Evolutionary conservation across 768 basidiomycete genomes (phyloP).

Genomic region (Terana coerulea): DNA sequence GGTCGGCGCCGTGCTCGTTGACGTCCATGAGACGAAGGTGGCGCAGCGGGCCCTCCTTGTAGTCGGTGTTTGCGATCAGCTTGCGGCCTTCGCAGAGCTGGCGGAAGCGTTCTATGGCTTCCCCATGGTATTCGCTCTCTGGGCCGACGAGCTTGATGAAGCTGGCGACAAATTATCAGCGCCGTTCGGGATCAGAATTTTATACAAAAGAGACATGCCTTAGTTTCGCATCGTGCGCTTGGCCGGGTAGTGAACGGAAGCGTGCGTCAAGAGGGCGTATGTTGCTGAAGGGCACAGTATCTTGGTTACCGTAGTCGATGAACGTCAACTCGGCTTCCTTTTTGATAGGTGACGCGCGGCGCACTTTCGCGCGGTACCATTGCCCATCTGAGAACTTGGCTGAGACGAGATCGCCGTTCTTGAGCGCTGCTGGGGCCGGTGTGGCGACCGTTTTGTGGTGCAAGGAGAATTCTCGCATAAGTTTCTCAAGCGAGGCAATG

Average conservation of each 20-base stretch:
- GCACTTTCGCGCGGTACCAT: conserved; percentile 96
- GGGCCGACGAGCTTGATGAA: conserved; percentile 81
- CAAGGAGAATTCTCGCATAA: conserved; percentile 91
- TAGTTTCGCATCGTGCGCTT: conserved; percentile 92
- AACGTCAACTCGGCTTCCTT: conserved; percentile 94
- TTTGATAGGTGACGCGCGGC: conserved; percentile 70
- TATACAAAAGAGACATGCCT: conserved; percentile 44
- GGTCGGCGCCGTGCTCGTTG: conserved; percentile 50
- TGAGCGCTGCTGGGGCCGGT: conserved; percentile 72
- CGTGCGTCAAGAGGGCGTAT: conserved; percentile 87
- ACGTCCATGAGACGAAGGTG: conserved; percentile 91
- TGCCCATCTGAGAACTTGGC: conserved; percentile 92
- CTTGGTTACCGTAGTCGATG: conserved; percentile 95
- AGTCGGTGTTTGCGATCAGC: conserved; percentile 93
- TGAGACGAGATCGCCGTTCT: conserved; percentile 85
- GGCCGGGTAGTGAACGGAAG: conserved; percentile 87
- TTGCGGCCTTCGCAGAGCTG: conserved; percentile 87
- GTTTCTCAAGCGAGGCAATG: conserved; percentile 85
- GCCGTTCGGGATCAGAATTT: not conserved
- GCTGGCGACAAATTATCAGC: conserved; percentile 35
- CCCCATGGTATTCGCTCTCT: conserved; percentile 83
- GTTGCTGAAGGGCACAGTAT: conserved; percentile 75
- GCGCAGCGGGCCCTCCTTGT: conserved; percentile 69
- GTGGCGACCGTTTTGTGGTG: conserved; percentile 70
- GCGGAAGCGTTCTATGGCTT: conserved; percentile 85